phyloP scores from a whole-genome alignment of 2,329 filamentous ascomycete genomes.

The Knoxdaviesia capensis region DNA sequence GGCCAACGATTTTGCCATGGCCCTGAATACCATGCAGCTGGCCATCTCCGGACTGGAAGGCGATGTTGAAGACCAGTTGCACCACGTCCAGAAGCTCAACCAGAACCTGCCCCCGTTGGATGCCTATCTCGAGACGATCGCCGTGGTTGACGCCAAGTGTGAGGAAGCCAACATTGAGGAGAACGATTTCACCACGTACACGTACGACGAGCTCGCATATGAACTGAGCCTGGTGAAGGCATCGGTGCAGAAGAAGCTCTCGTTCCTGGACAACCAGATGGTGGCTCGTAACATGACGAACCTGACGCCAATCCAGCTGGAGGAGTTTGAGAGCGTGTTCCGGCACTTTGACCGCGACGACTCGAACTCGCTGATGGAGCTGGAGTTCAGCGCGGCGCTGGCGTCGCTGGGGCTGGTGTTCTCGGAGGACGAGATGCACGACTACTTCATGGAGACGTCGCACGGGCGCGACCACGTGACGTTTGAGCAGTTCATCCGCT shows the following conservation, averaged over 20 bases:
- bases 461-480: slow-evolving; percentile 61
- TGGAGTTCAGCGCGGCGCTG: slow-evolving; percentile 89
- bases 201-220: slow-evolving; percentile 88
- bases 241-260: slow-evolving; percentile 86
- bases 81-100: slow-evolving; percentile 69
- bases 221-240: slow-evolving; percentile 81
- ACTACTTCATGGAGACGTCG: slow-evolving; percentile 79
- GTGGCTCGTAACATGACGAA: slow-evolving; percentile 98
- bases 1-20: slow-evolving; percentile 92
- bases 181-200: slow-evolving; percentile 99
- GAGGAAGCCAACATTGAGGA: slow-evolving; percentile 96
- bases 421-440: slow-evolving; percentile 95
- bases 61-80: slow-evolving; percentile 84
- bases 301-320: slow-evolving; percentile 88
- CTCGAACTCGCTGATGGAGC: slow-evolving; percentile 72
- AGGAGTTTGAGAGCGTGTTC: slow-evolving; percentile 97
- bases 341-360: slow-evolving; percentile 91
- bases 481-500: slow-evolving; percentile 96
- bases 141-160: slow-evolving; percentile 69
- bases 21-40: slow-evolving; percentile 82
- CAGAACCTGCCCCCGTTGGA: slow-evolving; percentile 79
- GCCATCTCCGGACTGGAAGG: slow-evolving; percentile 95
- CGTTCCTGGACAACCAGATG: slow-evolving; percentile 95
- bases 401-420: slow-evolving; percentile 93
- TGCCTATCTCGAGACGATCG: slow-evolving; percentile 75